Percentiles rank a stretch among this genome's conserved stretches.
Evolutionary conservation across 2,329 filamentous ascomycete genomes (phyloP).

Genomic region (Talaromyces islandicus): DNA sequence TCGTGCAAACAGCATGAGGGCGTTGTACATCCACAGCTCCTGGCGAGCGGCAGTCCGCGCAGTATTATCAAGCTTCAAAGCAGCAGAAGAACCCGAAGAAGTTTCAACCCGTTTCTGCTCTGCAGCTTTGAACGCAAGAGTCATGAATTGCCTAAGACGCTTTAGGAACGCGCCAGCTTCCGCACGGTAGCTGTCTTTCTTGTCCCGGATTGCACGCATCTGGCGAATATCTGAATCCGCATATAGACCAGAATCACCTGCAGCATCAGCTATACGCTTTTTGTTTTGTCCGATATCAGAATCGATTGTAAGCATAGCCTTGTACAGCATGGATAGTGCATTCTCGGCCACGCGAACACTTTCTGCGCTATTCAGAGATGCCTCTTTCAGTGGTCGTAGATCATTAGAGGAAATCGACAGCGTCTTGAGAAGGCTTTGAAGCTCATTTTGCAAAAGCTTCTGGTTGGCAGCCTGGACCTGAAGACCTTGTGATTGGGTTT

Average conservation of each 20-base stretch:
- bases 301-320: conserved; percentile 89
- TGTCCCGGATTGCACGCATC: conserved; percentile 92
- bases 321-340: conserved; percentile 75
- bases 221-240: conserved; percentile 69
- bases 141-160: conserved; percentile 75
- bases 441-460: conserved; percentile 82
- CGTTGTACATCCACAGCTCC: conserved; percentile 79
- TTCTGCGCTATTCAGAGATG: conserved; percentile 63
- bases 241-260: conserved; percentile 47
- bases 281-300: conserved; percentile 61
- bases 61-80: conserved; percentile 59
- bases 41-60: conserved; percentile 68
- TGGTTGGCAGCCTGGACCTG: conserved; percentile 98
- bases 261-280: conserved; percentile 43
- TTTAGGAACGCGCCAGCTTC: conserved; percentile 73
- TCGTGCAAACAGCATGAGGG: conserved; percentile 78
- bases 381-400: conserved; percentile 65
- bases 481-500: conserved; percentile 91
- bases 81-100: conserved; percentile 40
- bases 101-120: conserved; percentile 64
- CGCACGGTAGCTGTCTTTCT: conserved; percentile 79
- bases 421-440: conserved; percentile 82
- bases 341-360: conserved; percentile 73
- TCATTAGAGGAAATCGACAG: conserved; percentile 78
- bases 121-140: conserved; percentile 69